phyloP scores from a whole-genome alignment of 495 filamentous ascomycete species.

The Daldinia caldariorum region DNA sequence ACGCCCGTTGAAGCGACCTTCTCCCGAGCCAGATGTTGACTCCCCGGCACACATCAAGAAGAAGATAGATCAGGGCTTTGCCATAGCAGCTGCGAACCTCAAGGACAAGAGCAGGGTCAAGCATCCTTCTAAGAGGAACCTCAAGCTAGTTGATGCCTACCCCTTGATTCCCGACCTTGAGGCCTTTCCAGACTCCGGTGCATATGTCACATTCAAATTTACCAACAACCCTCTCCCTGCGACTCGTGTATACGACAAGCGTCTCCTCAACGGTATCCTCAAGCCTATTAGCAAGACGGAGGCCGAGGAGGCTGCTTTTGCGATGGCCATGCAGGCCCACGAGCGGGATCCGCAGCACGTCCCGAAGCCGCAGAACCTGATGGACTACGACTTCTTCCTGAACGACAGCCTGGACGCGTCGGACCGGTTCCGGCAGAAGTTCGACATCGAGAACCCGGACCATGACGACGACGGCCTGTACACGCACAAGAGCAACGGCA shows the following conservation, averaged over 20 bases:
- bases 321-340: slow-evolving; percentile 66
- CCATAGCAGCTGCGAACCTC: slow-evolving; percentile 72
- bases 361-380: slow-evolving; percentile 69
- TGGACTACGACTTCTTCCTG: slow-evolving; percentile 85
- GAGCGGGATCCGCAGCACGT: slow-evolving; percentile 68
- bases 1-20: slow-evolving; percentile 51
- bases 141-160: slow-evolving; percentile 80
- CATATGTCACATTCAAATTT: slow-evolving; percentile 91
- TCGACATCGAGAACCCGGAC: slow-evolving; percentile 74
- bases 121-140: slow-evolving; percentile 82
- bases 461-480: slow-evolving; percentile 75
- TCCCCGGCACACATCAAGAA: slow-evolving; percentile 81
- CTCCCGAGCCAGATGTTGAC: slow-evolving; percentile 68
- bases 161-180: slow-evolving; percentile 89
- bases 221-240: slow-evolving; percentile 76
- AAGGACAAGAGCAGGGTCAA: slow-evolving; percentile 78
- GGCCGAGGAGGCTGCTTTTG: slow-evolving; percentile 60
- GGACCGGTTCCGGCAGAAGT: slow-evolving; percentile 73
- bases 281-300: slow-evolving; percentile 67
- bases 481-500: slow-evolving; percentile 58
- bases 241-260: slow-evolving; percentile 72
- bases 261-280: slow-evolving; percentile 83
- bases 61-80: slow-evolving; percentile 85
- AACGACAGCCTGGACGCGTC: slow-evolving; percentile 65
- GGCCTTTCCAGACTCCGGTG: slow-evolving; percentile 84